Evolutionary conservation across 148 eudicot species (phyloP).

Genomic region (Silene conica): DNA sequence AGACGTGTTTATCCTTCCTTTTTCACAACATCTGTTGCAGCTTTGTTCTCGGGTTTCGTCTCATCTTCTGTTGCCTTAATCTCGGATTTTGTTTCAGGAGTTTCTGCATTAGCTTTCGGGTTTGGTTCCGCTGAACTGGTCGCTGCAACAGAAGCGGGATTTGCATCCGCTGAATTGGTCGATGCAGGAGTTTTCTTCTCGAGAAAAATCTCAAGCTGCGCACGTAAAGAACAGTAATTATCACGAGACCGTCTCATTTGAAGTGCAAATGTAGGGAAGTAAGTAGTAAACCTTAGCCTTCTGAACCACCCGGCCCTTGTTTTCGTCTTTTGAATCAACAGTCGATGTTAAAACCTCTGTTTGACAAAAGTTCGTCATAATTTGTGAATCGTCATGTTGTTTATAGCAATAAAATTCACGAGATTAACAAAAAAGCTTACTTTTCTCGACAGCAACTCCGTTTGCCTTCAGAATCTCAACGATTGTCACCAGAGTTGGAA

Average conservation of each 20-base stretch:
- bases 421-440: slow-evolving; percentile 22
- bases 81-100: neutral
- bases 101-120: neutral
- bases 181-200: slow-evolving; percentile 20
- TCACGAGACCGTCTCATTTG: neutral
- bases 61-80: neutral
- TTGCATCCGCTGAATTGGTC: neutral
- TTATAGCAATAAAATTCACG: neutral
- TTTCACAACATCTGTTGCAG: slow-evolving; percentile 2
- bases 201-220: slow-evolving; percentile 30
- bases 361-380: neutral
- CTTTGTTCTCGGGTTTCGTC: neutral
- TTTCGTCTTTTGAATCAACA: slow-evolving; percentile 34
- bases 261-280: neutral
- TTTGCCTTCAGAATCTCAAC: slow-evolving; percentile 47
- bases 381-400: neutral
- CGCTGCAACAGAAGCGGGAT: neutral
- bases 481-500: slow-evolving; percentile 49
- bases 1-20: slow-evolving; percentile 11
- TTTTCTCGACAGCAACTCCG: slow-evolving; percentile 40
- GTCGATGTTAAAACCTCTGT: slow-evolving; percentile 42
- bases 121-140: neutral
- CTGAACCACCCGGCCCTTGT: slow-evolving; percentile 31
- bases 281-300: slow-evolving; percentile 43
- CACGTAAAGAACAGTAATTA: too few species aligned